A percentile compares a stretch with the other conserved stretches of the same genome.
These are phyloP conservation scores for Scorias spongiosa DNA, from an alignment of 2,329 filamentous ascomycete genomes.

Conservation along the genomic window DNA sequence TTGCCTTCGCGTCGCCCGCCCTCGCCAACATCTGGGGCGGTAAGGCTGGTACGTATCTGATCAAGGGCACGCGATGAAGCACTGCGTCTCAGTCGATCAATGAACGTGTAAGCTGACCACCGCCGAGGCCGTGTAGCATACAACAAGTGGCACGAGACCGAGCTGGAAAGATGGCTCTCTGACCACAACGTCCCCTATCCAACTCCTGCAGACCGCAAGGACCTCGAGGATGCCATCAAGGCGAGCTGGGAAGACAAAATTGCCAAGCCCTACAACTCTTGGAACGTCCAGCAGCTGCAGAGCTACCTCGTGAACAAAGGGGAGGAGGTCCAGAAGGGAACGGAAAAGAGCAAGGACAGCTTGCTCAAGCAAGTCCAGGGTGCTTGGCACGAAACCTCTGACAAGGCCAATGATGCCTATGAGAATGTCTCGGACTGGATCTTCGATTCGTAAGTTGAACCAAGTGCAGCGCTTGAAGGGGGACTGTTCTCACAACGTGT, in stretches of 20 bases:
- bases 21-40: constrained; percentile 71
- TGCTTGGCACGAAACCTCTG: constrained; percentile 65
- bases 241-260: constrained; percentile 76
- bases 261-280: constrained; percentile 58
- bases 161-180: constrained; percentile 91
- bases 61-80: too few species aligned
- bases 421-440: constrained; percentile 73
- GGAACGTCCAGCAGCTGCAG: constrained; percentile 55
- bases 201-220: constrained; percentile 78
- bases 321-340: constrained; percentile 49
- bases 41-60: constrained; percentile 50
- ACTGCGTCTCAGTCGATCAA: too few species aligned
- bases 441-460: constrained; percentile 51
- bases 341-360: constrained; percentile 52
- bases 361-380: constrained; percentile 54
- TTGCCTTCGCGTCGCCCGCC: constrained; percentile 56
- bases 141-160: constrained; percentile 98
- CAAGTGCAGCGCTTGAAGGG: background rate
- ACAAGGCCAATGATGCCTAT: constrained; percentile 59
- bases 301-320: constrained; percentile 58
- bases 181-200: constrained; percentile 87
- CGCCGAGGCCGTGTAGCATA: constrained; percentile 47
- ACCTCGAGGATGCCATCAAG: constrained; percentile 81
- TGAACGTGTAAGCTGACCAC: constrained; percentile 10
- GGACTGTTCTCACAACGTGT: background rate